Base-by-base conservation (phyloP, 2,329 filamentous ascomycete species). In the Exutisphaerella laricina region DNA sequence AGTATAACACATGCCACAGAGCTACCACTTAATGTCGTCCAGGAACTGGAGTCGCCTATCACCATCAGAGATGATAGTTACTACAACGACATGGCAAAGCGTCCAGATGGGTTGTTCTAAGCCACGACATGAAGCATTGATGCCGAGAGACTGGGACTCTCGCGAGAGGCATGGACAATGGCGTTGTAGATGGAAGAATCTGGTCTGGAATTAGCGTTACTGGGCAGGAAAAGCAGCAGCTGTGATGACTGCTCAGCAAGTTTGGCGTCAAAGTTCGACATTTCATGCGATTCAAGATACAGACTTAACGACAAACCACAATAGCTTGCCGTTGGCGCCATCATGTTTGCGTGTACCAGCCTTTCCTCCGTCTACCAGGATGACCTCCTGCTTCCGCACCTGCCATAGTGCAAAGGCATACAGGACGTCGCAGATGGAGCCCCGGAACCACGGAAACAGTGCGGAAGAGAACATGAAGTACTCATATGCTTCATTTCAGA, bases 41-140 rank as follows among this genome's bases (percentile, higher is more conserved):
- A 35, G 20, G 33, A 35, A n/a, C 9, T 35, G 17, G 33, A 35
- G 33, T 35, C 33, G 9, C 33, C 33, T 3, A 20, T 35, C 33
- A 12, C 33, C 3, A 35, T 8, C 4, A 21, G 33, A 20, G 20
- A 23, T 14, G 20, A 35, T n/a, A 12, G 6, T 26, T 7, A 26
- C 6, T 12, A 7, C 23, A 26, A 26, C 23, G 23, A 26, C 23
- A 7, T 6, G 23, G 23, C 23, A 7, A 26, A 26, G 23, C 23
- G 23, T 7, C 23, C 23, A 12, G 23, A 26, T 26, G 23, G 23
- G 6, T 26, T 12, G 23, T 26, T 26, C 23, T 26, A 12, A 26
- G 12, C 23, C 6, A 12, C 23, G 6, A 7, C 12, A 7, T 12
- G 23, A 12, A 26, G 6, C 6, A 26, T 6, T 12, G 6, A 26